These are phyloP conservation scores for Celoporthe dispersa DNA, from an alignment of 2,329 filamentous ascomycete genomes.

Conservation along the genomic window DNA sequence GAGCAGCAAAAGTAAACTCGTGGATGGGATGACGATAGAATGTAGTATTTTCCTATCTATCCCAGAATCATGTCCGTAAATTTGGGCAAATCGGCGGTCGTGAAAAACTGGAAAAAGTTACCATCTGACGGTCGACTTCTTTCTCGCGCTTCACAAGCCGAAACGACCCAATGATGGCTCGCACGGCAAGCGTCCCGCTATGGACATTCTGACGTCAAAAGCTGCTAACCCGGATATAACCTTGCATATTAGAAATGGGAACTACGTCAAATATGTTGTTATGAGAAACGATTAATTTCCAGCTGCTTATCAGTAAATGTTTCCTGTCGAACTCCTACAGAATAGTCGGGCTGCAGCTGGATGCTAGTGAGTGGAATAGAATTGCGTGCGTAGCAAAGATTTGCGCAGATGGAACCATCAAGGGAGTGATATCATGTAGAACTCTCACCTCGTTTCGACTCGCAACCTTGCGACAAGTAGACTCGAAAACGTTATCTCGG, in stretches of 20 bases:
- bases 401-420: too few relatives aligned
- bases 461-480: too few relatives aligned
- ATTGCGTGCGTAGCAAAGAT: too few relatives aligned
- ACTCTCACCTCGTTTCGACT: too few relatives aligned
- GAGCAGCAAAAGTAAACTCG: conserved; percentile 39
- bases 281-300: too few relatives aligned
- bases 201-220: conserved; percentile 47
- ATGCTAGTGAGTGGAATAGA: too few relatives aligned
- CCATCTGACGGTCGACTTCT: conserved; percentile 46
- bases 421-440: too few relatives aligned
- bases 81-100: conserved; percentile 39
- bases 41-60: conserved; percentile 32
- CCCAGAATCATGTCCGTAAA: conserved; percentile 46
- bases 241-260: conserved; percentile 54
- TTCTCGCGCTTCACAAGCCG: conserved; percentile 40
- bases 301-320: too few relatives aligned
- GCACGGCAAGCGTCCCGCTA: conserved; percentile 46
- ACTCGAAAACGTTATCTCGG: too few relatives aligned
- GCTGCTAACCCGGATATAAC: conserved; percentile 47
- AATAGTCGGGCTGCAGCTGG: too few relatives aligned
- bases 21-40: conserved; percentile 46
- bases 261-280: conserved; percentile 34
- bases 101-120: conserved; percentile 50
- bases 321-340: too few relatives aligned
- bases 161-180: conserved; percentile 46